phyloP scores from a whole-genome alignment of 306 rosid species.

The Bauhinia variegata region DNA sequence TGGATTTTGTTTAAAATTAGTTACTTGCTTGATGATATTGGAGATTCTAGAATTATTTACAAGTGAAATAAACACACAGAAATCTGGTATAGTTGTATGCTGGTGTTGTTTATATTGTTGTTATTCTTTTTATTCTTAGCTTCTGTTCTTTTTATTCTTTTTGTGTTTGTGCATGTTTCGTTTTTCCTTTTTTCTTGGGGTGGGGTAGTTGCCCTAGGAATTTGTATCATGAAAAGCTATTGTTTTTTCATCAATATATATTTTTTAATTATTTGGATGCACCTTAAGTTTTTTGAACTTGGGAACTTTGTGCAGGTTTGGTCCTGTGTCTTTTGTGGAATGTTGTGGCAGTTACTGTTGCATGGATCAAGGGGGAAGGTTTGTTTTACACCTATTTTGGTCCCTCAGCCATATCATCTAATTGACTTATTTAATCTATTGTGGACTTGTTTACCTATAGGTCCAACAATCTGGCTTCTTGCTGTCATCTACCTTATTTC shows the following conservation, averaged over 20 bases:
- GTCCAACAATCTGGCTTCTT: conserved; percentile 83
- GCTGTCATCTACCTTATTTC: conserved; percentile 77
- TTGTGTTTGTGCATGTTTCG: no score
- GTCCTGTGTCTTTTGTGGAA: conserved; percentile 77
- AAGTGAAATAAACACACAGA: conserved; percentile 17
- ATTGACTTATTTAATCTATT: conserved; percentile 31
- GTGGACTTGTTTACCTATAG: conserved; percentile 46
- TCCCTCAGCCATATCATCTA: conserved; percentile 13
- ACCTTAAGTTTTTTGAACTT: conserved; percentile 30
- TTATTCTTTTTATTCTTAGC: no score
- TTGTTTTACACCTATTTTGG: conserved; percentile 28
- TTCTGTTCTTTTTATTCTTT: background rate
- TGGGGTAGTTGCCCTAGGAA: background rate
- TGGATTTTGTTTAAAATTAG: conserved; percentile 33
- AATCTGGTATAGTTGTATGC: background rate
- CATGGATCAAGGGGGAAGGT: conserved; percentile 94
- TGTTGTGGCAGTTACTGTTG: conserved; percentile 71
- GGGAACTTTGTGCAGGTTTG: conserved; percentile 64
- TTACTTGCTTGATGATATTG: conserved; percentile 26
- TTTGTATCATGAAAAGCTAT: no score
- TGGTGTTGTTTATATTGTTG: no score
- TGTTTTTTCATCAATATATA: background rate
- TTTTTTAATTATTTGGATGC: background rate
- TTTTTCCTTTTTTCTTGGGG: no score
- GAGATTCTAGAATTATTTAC: conserved; percentile 1